Conservation (phyloP, 768 basidiomycete species). For the Phanerochaete sordida region DNA sequence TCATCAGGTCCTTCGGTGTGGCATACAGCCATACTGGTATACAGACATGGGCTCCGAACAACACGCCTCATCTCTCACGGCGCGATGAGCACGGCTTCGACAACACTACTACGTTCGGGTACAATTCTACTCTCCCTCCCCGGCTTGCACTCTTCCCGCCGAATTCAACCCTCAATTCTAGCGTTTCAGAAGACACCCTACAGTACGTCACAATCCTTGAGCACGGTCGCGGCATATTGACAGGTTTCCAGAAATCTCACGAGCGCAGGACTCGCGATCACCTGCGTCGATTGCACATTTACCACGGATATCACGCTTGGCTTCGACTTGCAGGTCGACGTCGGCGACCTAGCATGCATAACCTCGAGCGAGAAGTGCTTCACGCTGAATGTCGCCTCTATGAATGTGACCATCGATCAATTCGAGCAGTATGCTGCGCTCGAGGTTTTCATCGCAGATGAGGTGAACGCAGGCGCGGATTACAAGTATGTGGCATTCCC, state of each 20-base stretch:
- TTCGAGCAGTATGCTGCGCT: slow-evolving; percentile 6
- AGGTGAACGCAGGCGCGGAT: not conserved
- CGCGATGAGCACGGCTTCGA: not conserved
- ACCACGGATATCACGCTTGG: slow-evolving; percentile 8
- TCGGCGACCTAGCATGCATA: slow-evolving; percentile 1
- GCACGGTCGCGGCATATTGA: not conserved
- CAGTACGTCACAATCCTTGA: not conserved
- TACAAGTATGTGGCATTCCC: too few relatives aligned
- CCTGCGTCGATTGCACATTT: slow-evolving; percentile 5
- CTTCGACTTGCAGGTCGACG: slow-evolving; percentile 1
- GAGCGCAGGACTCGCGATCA: not conserved
- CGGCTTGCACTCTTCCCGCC: slow-evolving; percentile 9
- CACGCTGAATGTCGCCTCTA: slow-evolving; percentile 1
- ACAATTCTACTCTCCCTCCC: not conserved
- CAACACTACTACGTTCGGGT: not conserved
- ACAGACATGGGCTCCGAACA: not conserved
- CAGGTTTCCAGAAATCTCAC: not conserved
- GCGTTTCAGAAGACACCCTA: not conserved
- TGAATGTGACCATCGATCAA: slow-evolving; percentile 7
- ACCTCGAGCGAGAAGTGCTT: not conserved
- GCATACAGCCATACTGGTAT: slow-evolving; percentile 1
- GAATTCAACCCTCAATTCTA: not conserved
- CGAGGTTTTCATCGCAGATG: slow-evolving; percentile 1
- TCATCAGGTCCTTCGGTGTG: slow-evolving; percentile 6
- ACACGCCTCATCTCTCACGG: not conserved